These are phyloP conservation scores for Cercophora sp. DNA, from an alignment of 495 filamentous ascomycete species.

Conservation along the genomic window DNA sequence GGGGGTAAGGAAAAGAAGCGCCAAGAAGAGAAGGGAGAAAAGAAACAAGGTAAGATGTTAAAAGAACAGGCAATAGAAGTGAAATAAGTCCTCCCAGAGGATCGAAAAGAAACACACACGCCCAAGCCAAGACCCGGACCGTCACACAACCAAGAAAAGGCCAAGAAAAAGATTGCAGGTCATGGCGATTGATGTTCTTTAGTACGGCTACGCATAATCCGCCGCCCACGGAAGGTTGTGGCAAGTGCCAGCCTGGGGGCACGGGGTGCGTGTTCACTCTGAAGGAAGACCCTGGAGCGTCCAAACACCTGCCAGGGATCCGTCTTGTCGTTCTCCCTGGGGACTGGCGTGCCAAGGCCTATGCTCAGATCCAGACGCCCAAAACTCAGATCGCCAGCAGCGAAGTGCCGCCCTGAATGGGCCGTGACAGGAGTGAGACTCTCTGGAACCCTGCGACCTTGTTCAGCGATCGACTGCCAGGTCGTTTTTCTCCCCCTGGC, in stretches of 20 bases:
- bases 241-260: too few species aligned
- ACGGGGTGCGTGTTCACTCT: too few species aligned
- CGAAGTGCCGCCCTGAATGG: too few species aligned
- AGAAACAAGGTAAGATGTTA: slow-evolving; percentile 18
- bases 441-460: background rate
- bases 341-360: slow-evolving; percentile 5
- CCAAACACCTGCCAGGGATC: slow-evolving; percentile 6
- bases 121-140: slow-evolving; percentile 5
- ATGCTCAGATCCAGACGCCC: slow-evolving; percentile 6
- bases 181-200: slow-evolving; percentile 12
- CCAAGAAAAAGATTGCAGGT: slow-evolving; percentile 13
- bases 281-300: background rate
- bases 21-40: slow-evolving; percentile 10
- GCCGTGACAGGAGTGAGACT: slow-evolving; percentile 4
- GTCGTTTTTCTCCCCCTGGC: slow-evolving; percentile 1
- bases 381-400: slow-evolving; percentile 10
- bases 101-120: slow-evolving; percentile 11
- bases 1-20: background rate
- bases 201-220: too few species aligned
- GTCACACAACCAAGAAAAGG: slow-evolving; percentile 5
- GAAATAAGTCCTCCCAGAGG: slow-evolving; percentile 33
- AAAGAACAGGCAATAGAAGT: slow-evolving; percentile 19
- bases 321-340: background rate
- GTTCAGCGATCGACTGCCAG: background rate
- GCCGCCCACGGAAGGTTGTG: too few species aligned